These are phyloP conservation scores for Casuarina glauca DNA, from an alignment of 306 rosid species.

Conservation along the genomic window DNA sequence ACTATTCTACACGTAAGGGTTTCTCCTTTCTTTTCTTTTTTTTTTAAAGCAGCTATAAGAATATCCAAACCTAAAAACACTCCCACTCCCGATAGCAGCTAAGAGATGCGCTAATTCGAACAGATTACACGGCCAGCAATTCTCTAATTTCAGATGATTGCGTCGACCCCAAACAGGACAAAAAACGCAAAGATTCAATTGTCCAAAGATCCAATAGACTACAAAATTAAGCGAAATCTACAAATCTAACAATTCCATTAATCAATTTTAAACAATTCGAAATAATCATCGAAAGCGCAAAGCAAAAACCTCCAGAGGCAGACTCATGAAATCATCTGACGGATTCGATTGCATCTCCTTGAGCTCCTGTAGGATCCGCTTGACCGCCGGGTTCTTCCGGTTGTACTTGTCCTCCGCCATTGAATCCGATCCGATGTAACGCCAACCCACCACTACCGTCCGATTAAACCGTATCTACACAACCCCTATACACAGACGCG, in stretches of 20 bases:
- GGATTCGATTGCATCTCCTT: slow-evolving; percentile 96
- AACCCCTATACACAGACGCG: neutral
- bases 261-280: neutral
- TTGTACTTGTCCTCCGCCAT: slow-evolving; percentile 87
- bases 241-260: neutral
- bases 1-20: neutral
- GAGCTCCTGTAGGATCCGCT: slow-evolving; percentile 90
- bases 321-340: slow-evolving; percentile 92
- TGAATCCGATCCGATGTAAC: neutral
- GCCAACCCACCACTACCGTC: slow-evolving; percentile 5
- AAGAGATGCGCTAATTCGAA: neutral
- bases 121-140: neutral
- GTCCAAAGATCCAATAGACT: neutral
- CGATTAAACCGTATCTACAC: neutral
- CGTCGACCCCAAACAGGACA: neutral
- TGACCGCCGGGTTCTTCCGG: slow-evolving; percentile 84
- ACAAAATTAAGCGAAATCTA: neutral
- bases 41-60: neutral
- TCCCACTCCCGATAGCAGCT: too few relatives aligned
- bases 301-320: slow-evolving; percentile 74
- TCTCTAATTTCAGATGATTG: neutral
- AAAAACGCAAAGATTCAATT: neutral
- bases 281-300: neutral
- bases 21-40: neutral
- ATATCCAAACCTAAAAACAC: neutral